Conservation (phyloP, 257 asterid genomes). For the Ehretia macrophylla region DNA sequence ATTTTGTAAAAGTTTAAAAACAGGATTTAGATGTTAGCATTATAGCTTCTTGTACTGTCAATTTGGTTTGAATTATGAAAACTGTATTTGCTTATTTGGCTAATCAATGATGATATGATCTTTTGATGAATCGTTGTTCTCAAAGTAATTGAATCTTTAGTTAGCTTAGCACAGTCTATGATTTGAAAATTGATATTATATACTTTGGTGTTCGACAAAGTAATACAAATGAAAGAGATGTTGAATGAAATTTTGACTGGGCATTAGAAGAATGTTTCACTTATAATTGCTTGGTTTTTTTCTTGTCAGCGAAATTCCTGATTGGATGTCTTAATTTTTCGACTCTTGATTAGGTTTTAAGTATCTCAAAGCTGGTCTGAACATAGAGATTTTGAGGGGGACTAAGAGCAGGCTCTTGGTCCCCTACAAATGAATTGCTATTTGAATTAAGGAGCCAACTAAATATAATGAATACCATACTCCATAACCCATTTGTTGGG, state of each 20-base stretch:
- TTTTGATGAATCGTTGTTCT: not conserved
- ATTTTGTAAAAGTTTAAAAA: too few species aligned
- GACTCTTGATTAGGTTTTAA: conserved; percentile 19
- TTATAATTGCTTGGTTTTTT: not conserved
- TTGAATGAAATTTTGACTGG: too few species aligned
- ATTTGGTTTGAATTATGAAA: too few species aligned
- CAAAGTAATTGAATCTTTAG: not conserved
- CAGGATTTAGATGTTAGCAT: too few species aligned
- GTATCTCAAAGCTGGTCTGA: conserved; percentile 9
- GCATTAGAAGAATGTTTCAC: not conserved
- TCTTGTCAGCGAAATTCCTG: not conserved
- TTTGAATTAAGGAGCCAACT: conserved; percentile 16
- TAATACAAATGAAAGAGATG: not conserved
- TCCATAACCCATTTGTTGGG: conserved; percentile 59
- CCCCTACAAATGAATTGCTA: conserved; percentile 56
- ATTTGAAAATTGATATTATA: too few species aligned
- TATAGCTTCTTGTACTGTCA: too few species aligned
- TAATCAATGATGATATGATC: not conserved
- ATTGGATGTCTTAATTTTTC: not conserved
- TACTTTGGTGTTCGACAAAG: not conserved
- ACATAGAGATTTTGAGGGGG: conserved; percentile 39
- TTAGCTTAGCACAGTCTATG: not conserved
- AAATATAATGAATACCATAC: conserved; percentile 50
- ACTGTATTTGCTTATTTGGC: not conserved
- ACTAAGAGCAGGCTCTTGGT: conserved; percentile 88